Conservation (phyloP, 148 eudicot genomes). For the Vaccinium corymbosum region DNA sequence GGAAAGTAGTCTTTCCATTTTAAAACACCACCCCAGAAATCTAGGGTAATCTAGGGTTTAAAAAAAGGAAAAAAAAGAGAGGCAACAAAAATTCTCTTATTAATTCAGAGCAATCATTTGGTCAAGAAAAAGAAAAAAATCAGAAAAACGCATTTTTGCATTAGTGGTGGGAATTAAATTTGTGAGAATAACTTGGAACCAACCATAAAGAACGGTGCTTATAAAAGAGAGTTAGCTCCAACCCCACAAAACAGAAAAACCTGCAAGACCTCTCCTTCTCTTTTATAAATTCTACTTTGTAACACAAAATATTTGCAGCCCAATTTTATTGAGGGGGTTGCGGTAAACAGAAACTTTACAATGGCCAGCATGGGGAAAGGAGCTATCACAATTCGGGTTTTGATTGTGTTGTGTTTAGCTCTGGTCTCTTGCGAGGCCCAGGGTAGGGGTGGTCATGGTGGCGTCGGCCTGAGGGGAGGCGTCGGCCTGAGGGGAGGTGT, state of each 20-base stretch:
- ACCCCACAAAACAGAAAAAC: not conserved
- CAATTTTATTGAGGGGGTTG: not conserved
- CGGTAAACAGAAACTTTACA: not conserved
- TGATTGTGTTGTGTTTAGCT: slow-evolving; percentile 22
- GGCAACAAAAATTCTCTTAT: not conserved
- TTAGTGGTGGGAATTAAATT: not conserved
- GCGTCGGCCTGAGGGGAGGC: not conserved
- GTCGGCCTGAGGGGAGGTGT: not conserved
- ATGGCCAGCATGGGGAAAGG: slow-evolving; percentile 11
- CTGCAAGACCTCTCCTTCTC: not conserved
- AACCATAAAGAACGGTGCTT: not conserved
- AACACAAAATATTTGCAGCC: slow-evolving; percentile 7
- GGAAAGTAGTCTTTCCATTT: not conserved
- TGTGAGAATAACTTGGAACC: not conserved
- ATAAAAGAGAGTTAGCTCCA: not conserved
- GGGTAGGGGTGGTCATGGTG: not conserved
- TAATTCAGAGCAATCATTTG: not conserved
- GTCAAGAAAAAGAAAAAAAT: not conserved
- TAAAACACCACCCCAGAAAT: not conserved
- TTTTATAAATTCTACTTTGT: not conserved
- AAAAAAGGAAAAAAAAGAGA: not conserved
- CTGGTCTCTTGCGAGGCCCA: slow-evolving; percentile 19
- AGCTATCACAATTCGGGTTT: slow-evolving; percentile 8
- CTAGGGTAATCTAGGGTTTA: not conserved
- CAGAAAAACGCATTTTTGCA: not conserved